Percentiles rank a stretch among this genome's conserved stretches.
These are phyloP conservation scores for Pilasporangium apinafurcum DNA, from an alignment of 352 stramenopile species.

Conservation along the genomic window DNA sequence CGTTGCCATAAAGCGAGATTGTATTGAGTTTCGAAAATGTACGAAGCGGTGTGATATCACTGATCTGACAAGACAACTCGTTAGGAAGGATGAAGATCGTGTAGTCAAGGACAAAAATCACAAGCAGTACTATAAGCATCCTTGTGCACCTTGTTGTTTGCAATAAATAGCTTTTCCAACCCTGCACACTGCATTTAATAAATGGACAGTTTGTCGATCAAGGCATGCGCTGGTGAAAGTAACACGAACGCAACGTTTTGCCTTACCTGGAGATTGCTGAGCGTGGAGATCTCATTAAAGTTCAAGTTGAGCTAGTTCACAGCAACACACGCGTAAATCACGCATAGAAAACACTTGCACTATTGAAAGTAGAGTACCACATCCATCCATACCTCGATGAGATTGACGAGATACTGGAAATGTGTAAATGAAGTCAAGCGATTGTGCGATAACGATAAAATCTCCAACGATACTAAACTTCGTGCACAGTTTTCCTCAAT, in stretches of 20 bases:
- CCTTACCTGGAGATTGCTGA: slow-evolving; percentile 46
- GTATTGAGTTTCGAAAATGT: slow-evolving; percentile 45
- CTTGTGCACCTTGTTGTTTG: slow-evolving; percentile 40
- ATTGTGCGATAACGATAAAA: slow-evolving; percentile 83
- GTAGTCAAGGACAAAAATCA: neutral
- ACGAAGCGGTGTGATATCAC: slow-evolving; percentile 36
- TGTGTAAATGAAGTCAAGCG: slow-evolving; percentile 41
- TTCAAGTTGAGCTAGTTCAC: slow-evolving; percentile 55
- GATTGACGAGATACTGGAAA: slow-evolving; percentile 64
- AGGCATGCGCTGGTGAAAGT: neutral
- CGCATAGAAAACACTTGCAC: neutral
- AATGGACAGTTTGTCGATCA: no score
- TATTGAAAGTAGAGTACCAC: neutral
- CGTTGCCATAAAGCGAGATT: slow-evolving; percentile 57
- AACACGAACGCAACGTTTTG: neutral
- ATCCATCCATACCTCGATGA: slow-evolving; percentile 52
- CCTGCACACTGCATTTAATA: slow-evolving; percentile 25
- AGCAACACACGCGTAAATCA: neutral
- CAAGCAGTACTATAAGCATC: neutral
- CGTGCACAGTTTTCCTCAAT: slow-evolving; percentile 53
- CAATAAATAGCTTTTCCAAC: slow-evolving; percentile 59
- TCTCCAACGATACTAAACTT: slow-evolving; percentile 51
- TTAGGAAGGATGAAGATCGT: neutral
- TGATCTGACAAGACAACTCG: slow-evolving; percentile 17
- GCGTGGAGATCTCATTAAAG: slow-evolving; percentile 51